Evolutionary conservation across 208 protist genomes (phyloP).

Genomic region (Leishmania guyanensis): DNA sequence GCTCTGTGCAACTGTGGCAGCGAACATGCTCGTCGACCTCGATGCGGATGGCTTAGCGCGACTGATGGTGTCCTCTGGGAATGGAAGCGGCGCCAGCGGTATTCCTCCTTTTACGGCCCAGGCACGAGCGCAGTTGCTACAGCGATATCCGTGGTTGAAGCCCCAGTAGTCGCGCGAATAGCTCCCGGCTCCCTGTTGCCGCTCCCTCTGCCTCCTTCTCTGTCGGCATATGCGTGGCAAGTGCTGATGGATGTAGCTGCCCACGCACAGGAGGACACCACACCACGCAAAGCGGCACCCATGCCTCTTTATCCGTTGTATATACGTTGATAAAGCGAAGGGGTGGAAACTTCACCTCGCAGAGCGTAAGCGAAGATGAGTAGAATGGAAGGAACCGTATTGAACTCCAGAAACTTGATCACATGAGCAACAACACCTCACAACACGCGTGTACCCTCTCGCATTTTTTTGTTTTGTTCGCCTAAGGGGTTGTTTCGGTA

Average conservation of each 20-base stretch:
- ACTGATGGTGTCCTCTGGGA: constrained; percentile 23
- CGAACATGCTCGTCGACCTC: constrained; percentile 64
- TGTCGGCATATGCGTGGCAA: neutral
- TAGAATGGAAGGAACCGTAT: neutral
- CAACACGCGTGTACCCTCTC: neutral
- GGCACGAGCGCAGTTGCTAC: constrained; percentile 37
- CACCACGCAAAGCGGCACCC: neutral
- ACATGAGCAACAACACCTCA: neutral
- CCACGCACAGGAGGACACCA: neutral
- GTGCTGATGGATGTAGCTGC: neutral
- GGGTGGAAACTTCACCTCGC: neutral
- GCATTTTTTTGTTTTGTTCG: neutral
- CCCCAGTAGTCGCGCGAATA: neutral
- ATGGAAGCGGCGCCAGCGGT: neutral
- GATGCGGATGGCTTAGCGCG: constrained; percentile 35
- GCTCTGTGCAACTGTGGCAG: constrained; percentile 57
- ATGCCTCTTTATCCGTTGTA: neutral
- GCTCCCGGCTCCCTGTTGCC: neutral
- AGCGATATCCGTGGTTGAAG: constrained; percentile 33
- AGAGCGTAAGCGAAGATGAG: neutral
- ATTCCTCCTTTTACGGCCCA: constrained; percentile 42
- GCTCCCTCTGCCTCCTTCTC: neutral
- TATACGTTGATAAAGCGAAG: neutral
- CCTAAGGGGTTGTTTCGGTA: neutral
- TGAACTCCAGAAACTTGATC: neutral